Evolutionary conservation across 345 rosid species (phyloP).

Genomic region (Boechera retrofracta): DNA sequence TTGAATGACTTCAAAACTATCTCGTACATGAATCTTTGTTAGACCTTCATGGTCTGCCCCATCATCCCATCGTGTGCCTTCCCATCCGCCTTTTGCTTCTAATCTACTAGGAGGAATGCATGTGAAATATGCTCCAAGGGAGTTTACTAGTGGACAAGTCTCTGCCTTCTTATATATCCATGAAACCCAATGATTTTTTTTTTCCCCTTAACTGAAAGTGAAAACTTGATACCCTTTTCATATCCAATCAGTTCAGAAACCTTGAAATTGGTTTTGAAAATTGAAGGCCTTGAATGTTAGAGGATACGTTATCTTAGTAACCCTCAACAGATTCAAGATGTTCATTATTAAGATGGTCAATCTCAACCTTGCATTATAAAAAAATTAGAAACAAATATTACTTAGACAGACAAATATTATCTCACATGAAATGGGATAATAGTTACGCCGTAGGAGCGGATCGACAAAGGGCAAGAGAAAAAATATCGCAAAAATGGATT

Average conservation of each 20-base stretch:
- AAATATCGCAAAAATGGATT: too few relatives aligned
- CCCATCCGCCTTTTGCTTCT: not conserved
- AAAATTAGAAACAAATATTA: too few relatives aligned
- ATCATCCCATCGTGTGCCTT: not conserved
- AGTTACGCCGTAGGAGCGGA: too few relatives aligned
- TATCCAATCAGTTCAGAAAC: not conserved
- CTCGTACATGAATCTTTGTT: constrained; percentile 2
- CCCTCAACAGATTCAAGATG: not conserved
- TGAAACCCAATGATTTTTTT: not conserved
- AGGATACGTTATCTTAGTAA: not conserved
- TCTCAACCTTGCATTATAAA: not conserved
- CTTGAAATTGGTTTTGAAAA: not conserved
- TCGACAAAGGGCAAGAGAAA: too few relatives aligned
- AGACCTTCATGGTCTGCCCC: not conserved
- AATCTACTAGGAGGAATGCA: not conserved
- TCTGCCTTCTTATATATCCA: not conserved
- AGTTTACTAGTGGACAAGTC: not conserved
- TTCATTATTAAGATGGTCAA: not conserved
- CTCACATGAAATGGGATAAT: too few relatives aligned
- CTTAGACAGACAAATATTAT: too few relatives aligned
- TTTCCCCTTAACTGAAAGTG: not conserved
- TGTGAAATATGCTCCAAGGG: not conserved
- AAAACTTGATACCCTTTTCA: not conserved
- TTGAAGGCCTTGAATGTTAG: too few relatives aligned
- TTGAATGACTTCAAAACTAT: not conserved